A percentile compares a stretch with the other conserved stretches of the same genome.
phyloP scores from a whole-genome alignment of 2,329 filamentous ascomycete genomes.

The Colletotrichum australisinense region DNA sequence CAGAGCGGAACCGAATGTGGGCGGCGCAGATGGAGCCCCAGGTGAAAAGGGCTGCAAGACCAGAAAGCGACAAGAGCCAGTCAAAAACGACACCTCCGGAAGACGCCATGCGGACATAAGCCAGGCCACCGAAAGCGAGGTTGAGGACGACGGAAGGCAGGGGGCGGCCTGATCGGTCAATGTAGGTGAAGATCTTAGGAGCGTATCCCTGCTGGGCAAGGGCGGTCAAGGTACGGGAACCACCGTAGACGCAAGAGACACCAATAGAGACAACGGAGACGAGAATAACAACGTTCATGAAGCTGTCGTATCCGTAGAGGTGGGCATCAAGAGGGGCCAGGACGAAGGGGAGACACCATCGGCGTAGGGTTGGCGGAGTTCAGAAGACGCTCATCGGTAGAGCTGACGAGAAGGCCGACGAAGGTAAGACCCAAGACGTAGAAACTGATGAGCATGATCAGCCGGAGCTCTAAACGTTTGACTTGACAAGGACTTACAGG shows the following conservation, averaged over 20 bases:
- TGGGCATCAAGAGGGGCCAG: slow-evolving; percentile 51
- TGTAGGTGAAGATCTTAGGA: slow-evolving; percentile 63
- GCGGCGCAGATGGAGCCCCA: slow-evolving; percentile 74
- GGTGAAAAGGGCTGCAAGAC: slow-evolving; percentile 71
- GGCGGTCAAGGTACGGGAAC: slow-evolving; percentile 66
- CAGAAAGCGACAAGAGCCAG: slow-evolving; percentile 74
- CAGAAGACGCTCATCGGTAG: slow-evolving; percentile 57
- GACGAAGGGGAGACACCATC: slow-evolving; percentile 41
- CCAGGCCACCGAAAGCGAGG: slow-evolving; percentile 59
- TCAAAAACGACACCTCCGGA: slow-evolving; percentile 66
- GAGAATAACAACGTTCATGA: slow-evolving; percentile 67
- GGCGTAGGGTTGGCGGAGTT: slow-evolving; percentile 53
- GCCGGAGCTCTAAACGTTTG: neutral
- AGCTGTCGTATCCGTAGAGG: slow-evolving; percentile 58
- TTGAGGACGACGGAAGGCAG: slow-evolving; percentile 57
- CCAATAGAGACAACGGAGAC: slow-evolving; percentile 66
- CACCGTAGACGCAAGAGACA: slow-evolving; percentile 65
- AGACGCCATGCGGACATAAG: slow-evolving; percentile 57
- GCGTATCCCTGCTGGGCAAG: slow-evolving; percentile 67
- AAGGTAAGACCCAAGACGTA: slow-evolving; percentile 62
- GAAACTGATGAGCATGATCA: slow-evolving; percentile 43
- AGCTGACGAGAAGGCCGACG: slow-evolving; percentile 57
- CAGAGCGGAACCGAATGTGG: slow-evolving; percentile 75
- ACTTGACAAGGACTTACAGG: slow-evolving; percentile 40
- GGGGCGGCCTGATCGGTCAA: slow-evolving; percentile 65